These are phyloP conservation scores for Acorus gramineus DNA, from an alignment of 106 monocot species.

Conservation along the genomic window DNA sequence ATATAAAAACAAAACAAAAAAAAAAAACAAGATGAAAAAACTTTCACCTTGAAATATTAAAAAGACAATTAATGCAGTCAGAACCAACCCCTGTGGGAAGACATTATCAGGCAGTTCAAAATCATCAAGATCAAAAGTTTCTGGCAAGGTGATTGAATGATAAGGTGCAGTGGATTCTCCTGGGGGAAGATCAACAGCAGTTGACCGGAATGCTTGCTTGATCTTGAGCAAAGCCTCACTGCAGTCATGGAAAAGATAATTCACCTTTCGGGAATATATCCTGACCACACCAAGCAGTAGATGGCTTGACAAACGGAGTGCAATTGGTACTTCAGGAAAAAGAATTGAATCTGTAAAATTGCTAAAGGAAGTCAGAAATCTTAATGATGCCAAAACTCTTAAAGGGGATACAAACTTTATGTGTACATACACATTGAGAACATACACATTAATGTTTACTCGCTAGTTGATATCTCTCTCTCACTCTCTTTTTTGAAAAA, in stretches of 20 bases:
- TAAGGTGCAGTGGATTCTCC: slow-evolving; percentile 99
- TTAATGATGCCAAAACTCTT: not conserved
- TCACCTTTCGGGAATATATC: slow-evolving; percentile 98
- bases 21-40: not conserved
- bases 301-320: slow-evolving; percentile 94
- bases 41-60: not conserved
- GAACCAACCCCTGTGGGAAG: slow-evolving; percentile 53
- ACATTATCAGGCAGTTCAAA: slow-evolving; percentile 89
- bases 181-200: slow-evolving; percentile 95
- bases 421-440: too few relatives aligned
- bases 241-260: slow-evolving; percentile 99
- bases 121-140: slow-evolving; percentile 99
- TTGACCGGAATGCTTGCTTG: slow-evolving; percentile 98
- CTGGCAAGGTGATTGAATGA: slow-evolving; percentile 98
- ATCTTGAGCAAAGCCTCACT: slow-evolving; percentile 94
- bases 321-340: slow-evolving; percentile 95
- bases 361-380: not conserved
- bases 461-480: too few relatives aligned
- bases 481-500: too few relatives aligned
- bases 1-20: not conserved
- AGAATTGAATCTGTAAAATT: slow-evolving; percentile 86
- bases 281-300: slow-evolving; percentile 98
- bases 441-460: too few relatives aligned
- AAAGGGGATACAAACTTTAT: not conserved
- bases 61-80: not conserved